Conservation (phyloP, 441 rosid species). For the Flueggea neowawraea region DNA sequence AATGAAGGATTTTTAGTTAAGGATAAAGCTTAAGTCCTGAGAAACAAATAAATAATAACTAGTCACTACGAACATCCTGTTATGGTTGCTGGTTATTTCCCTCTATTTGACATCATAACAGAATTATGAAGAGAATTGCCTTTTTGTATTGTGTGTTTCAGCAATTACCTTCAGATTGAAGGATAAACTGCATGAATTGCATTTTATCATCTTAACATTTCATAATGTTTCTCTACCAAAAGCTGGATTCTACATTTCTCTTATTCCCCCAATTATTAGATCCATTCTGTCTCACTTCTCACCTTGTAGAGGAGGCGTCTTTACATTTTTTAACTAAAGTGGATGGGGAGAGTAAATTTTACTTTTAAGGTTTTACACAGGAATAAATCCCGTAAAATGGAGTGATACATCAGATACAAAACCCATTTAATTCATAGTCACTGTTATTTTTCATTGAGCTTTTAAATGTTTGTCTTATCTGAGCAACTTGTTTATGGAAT, state of each 20-base stretch:
- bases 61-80: background rate
- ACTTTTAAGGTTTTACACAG: too few species aligned
- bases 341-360: too few species aligned
- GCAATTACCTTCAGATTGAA: background rate
- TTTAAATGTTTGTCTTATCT: background rate
- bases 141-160: too few species aligned
- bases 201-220: background rate
- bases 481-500: background rate
- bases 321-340: too few species aligned
- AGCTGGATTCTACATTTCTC: background rate
- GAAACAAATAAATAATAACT: background rate
- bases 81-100: background rate
- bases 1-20: background rate
- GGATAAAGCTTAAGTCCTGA: background rate
- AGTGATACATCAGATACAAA: too few species aligned
- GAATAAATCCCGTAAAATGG: too few species aligned
- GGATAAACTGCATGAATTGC: background rate
- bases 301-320: too few species aligned
- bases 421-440: too few species aligned
- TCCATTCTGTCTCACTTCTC: too few species aligned
- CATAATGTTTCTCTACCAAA: background rate
- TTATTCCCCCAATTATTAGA: too few species aligned
- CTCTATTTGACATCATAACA: background rate
- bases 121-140: too few species aligned
- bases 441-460: background rate